phyloP scores from a whole-genome alignment of 495 filamentous ascomycete genomes.

The Aspergillus egyptiacus region DNA sequence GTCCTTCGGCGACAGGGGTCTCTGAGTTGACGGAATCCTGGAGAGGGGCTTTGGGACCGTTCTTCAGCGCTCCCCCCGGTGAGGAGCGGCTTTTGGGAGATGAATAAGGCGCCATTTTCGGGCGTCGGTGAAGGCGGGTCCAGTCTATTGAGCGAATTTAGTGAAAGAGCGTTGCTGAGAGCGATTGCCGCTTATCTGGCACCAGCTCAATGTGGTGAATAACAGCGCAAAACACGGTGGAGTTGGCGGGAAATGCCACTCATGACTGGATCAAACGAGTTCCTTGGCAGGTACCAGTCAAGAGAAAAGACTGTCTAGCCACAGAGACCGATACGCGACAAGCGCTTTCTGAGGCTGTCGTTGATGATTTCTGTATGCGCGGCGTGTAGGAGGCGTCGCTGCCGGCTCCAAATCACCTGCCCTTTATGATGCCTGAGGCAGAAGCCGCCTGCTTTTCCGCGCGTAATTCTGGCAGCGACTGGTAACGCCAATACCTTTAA shows the following conservation, averaged over 20 bases:
- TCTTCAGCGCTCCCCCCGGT: conserved; percentile 30
- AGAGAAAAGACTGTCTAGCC: neutral
- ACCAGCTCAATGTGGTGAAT: conserved; percentile 8
- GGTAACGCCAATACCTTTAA: conserved; percentile 5
- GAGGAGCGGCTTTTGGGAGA: conserved; percentile 23
- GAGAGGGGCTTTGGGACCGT: conserved; percentile 28
- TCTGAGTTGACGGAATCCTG: conserved; percentile 32
- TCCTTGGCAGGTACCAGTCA: neutral
- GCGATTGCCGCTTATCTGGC: conserved; percentile 1
- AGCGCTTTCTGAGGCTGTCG: neutral
- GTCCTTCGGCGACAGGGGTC: conserved; percentile 36
- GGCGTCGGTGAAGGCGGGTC: neutral
- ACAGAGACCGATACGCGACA: neutral
- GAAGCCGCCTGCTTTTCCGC: neutral
- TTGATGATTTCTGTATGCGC: neutral
- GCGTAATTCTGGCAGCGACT: neutral
- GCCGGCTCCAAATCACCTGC: conserved; percentile 1
- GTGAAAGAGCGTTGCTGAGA: neutral
- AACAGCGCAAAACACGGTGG: conserved; percentile 1
- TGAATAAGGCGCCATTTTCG: conserved; percentile 32
- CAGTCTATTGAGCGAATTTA: no score
- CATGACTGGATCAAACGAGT: conserved; percentile 12
- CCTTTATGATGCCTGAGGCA: neutral
- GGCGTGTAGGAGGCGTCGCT: conserved; percentile 6
- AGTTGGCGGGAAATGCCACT: neutral